Base-by-base conservation (phyloP, 768 basidiomycete genomes). In the Leucocoprinus sp. region DNA sequence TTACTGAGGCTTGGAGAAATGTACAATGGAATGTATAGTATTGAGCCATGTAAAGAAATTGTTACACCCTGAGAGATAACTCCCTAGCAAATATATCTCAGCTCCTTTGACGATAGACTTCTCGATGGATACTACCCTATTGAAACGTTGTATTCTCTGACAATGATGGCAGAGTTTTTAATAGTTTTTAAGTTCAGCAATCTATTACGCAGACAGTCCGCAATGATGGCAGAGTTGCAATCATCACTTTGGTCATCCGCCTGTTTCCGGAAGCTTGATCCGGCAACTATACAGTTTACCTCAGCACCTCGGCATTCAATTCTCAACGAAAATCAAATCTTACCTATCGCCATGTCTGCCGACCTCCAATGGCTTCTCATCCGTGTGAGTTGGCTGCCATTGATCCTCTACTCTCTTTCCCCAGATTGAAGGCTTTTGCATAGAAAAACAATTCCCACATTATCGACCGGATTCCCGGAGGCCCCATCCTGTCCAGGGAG, bases 341-440 rank as follows among this genome's bases (percentile, higher is more conserved):
- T 14, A 45, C 15, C 14, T 11, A 28, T 35, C 69, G 78, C 67
- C 62, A 91, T 91, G 88, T 89, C 88, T 59, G 61, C 70, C 72
- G 90, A 93, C 65, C 87, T 95, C 66, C 78, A 93, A 71, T 95
- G 92, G 92, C 82, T 92, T 63, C 83, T 95, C 51, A 67, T 89
- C 64, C 87, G 87, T 61, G 87, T 89, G 60, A 60, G 84, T 31
- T 7, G 4, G 31, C 9, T 11, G 79, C 36, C 42, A 7, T 34
- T 48, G 5, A 18, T 27, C 6, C 11, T 19, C 6, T 33, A 5
- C 11, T 21, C 18, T 7, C 5, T 14, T n/a, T 8, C 19, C 31
- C 4, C n/a, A 49, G 46, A 28, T 50, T 40, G 18, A 7, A 26
- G 19, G 45, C 23, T 24, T 37, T 29, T 39, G 37, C 29, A 37